Base-by-base conservation (phyloP, 495 filamentous ascomycete species). In the Glutinoglossum americanum region DNA sequence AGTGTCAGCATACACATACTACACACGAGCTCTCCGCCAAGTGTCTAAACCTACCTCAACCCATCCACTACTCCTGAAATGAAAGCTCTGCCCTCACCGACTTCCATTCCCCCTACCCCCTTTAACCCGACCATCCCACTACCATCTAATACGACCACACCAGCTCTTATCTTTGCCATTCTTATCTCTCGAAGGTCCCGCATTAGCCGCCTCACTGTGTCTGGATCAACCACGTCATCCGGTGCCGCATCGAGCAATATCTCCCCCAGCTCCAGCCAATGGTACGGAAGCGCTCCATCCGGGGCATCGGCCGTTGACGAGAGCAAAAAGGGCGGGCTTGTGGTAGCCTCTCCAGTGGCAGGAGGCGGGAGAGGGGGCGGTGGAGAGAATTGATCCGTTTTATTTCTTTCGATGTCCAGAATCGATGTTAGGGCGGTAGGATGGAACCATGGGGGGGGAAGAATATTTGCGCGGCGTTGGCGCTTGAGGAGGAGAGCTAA, bases 401-500 rank as follows among this genome's bases (percentile, higher is more conserved):
- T 71, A 44, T 84, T 80, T 35, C 81, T 92, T 62, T 98, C 92
- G 62, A 81, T 70, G 44, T 85, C 76, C 57, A 96, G 81, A 60
- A 96, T 87, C 0, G 78, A 68, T 35, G 74, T 69, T 35, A 98
- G 78, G 28, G 86, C 80, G 30, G 78, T 65, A 0, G 85, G 78
- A 61, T 82, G 77, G 11, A 98, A 79, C 92, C 92, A 98, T 54
- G 84, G 68, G 0, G 92, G 92, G 0, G 92, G 85, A 44, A 89
- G 71, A 67, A 97, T 96, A 71, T 95, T 94, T 66, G 89, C 90
- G 64, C 90, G 82, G 35, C 83, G 80, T 72, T 98, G 93, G 60
- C 88, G 86, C 70, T 98, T 96, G 55, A 98, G 82, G 57, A 96
- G 82, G 54, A 97, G 79, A n/a, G 93, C 92, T 51, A 97, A 84